Base-by-base conservation (phyloP, 2,329 filamentous ascomycete species). In the Fusarium mexicanum region DNA sequence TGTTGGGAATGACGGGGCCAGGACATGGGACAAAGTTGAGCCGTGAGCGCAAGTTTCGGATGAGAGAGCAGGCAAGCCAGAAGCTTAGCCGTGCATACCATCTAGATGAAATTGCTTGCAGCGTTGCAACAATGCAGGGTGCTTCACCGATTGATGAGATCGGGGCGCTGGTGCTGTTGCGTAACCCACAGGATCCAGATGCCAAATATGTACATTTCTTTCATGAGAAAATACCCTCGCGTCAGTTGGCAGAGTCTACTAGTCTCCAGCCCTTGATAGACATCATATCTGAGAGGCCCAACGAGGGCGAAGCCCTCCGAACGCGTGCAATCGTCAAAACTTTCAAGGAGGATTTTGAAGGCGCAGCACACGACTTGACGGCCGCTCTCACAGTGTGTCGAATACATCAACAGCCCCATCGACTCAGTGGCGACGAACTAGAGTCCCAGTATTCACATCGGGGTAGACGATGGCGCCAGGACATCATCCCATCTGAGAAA, bases 191-290 rank as follows among this genome's bases (percentile, higher is more conserved):
- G 58, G 91, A 95, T 78, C 83, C 86, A 48, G 93, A 96, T 78
- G 94, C 93, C 35, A 93, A 92, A 81, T 96, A 96, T 80, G 94
- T 96, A n/a, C 93, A 96, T 80, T 96, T 96, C 84, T 97, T 97
- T 81, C 93, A 96, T 83, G 93, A 97, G 83, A 96, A 96, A 87
- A 95, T 96, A 33, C 92, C 93, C 3, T 93, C 91, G 46, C 86
- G 92, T 47, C 91, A 92, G 80, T 85, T 96, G 80, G 92, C 91
- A 41, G 90, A 94, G 77, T 91, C 88, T 76, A 95, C 93, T 14
- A 91, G 89, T 71, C 82, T 95, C 64, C 84, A 89, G 60, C 87
- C 91, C 8, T 81, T 97, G 73, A 86, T 91, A 79, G 88, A 93
- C 43, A 90, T 96, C 64, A 91, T 95, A 67, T 83, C 85, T 18